Evolutionary conservation across 2,329 filamentous ascomycete genomes (phyloP).

Genomic region (Nigrospora sphaerica): DNA sequence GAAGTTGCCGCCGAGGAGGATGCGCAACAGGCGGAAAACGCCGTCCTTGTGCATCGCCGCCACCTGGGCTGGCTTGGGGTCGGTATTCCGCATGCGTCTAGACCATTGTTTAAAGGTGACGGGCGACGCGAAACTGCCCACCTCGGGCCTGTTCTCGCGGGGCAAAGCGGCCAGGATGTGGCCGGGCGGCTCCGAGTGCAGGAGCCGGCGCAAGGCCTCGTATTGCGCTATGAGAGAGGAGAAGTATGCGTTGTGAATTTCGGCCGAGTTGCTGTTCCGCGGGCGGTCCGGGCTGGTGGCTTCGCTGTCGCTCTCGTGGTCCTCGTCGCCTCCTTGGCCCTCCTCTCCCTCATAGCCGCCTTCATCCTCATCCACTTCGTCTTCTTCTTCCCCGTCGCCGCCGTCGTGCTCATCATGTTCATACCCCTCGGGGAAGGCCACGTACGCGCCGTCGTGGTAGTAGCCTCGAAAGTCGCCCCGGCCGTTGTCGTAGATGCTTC

Average conservation of each 20-base stretch:
- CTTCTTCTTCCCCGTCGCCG: constrained; percentile 15
- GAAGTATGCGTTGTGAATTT: constrained; percentile 61
- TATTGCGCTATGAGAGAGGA: constrained; percentile 60
- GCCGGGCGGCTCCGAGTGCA: constrained; percentile 49
- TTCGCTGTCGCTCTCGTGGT: constrained; percentile 21
- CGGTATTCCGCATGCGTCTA: constrained; percentile 39
- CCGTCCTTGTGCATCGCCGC: constrained; percentile 60
- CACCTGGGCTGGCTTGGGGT: constrained; percentile 53
- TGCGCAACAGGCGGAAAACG: constrained; percentile 58
- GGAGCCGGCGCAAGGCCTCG: constrained; percentile 49
- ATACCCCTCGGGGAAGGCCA: constrained; percentile 45
- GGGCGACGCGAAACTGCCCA: constrained; percentile 45
- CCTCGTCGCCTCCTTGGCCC: constrained; percentile 12
- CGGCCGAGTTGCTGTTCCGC: constrained; percentile 21
- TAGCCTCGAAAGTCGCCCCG: constrained; percentile 52
- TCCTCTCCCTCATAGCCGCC: constrained; percentile 16
- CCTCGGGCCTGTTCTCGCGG: constrained; percentile 45
- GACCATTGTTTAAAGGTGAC: constrained; percentile 46
- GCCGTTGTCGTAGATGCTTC: constrained; percentile 39
- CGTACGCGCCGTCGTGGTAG: constrained; percentile 75
- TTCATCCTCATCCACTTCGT: constrained; percentile 16
- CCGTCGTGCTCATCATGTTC: constrained; percentile 17
- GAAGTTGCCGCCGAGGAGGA: constrained; percentile 59
- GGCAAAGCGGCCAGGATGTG: constrained; percentile 46
- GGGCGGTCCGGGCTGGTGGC: constrained; percentile 16